phyloP scores from a whole-genome alignment of 1,284 basidiomycete genomes.

The Fomitopsis schrenkii region DNA sequence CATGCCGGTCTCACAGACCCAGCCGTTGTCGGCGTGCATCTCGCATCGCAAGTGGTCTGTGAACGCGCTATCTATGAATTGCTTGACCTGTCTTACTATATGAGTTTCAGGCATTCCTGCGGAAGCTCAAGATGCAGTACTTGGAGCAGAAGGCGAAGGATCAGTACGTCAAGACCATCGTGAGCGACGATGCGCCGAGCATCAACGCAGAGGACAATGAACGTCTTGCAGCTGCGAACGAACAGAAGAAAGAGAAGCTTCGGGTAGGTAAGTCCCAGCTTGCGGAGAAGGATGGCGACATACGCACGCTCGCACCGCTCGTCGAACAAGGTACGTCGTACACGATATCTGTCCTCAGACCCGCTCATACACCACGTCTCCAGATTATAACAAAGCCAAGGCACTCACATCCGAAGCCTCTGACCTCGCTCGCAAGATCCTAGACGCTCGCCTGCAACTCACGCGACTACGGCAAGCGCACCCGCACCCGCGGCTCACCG shows the following conservation, averaged over 20 bases:
- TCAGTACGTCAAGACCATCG: slow-evolving; percentile 79
- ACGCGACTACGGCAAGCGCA: slow-evolving; percentile 75
- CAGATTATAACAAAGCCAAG: slow-evolving; percentile 59
- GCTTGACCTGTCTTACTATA: background rate
- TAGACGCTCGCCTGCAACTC: slow-evolving; percentile 75
- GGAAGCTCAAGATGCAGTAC: slow-evolving; percentile 84
- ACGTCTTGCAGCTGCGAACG: slow-evolving; percentile 54
- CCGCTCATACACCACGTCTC: background rate
- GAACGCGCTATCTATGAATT: background rate
- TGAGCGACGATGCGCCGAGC: slow-evolving; percentile 75
- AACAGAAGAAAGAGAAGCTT: slow-evolving; percentile 63
- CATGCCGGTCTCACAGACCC: slow-evolving; percentile 20
- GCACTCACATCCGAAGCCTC: slow-evolving; percentile 51
- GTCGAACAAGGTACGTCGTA: slow-evolving; percentile 57
- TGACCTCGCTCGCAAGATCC: slow-evolving; percentile 65
- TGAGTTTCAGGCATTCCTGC: slow-evolving; percentile 59
- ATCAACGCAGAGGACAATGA: slow-evolving; percentile 75
- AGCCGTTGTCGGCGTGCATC: slow-evolving; percentile 20
- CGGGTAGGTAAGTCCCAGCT: slow-evolving; percentile 62
- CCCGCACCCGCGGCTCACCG: slow-evolving; percentile 73
- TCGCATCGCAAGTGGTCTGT: slow-evolving; percentile 22
- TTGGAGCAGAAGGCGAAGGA: slow-evolving; percentile 86
- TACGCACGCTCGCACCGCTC: slow-evolving; percentile 55
- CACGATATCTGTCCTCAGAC: background rate
- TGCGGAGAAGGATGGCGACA: slow-evolving; percentile 55